These are phyloP conservation scores for Cercis canadensis DNA, from an alignment of 306 rosid species.

Conservation along the genomic window DNA sequence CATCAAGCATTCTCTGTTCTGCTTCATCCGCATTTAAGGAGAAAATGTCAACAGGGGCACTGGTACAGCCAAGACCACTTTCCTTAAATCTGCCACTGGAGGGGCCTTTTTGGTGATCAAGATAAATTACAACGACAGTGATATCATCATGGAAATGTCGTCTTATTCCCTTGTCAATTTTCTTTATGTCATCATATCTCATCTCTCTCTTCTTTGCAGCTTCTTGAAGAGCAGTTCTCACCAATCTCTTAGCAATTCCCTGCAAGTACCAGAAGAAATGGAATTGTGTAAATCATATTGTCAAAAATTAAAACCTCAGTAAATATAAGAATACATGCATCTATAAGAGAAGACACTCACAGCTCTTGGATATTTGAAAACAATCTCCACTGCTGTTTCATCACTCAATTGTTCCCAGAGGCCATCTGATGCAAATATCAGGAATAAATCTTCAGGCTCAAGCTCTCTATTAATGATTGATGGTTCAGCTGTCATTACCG, in stretches of 20 bases:
- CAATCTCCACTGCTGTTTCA: slow-evolving; percentile 85
- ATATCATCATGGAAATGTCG: slow-evolving; percentile 94
- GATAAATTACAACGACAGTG: slow-evolving; percentile 83
- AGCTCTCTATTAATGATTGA: slow-evolving; percentile 73
- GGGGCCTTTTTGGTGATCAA: slow-evolving; percentile 66
- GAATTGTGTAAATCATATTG: background rate
- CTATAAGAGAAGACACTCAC: slow-evolving; percentile 59
- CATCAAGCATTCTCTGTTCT: slow-evolving; percentile 45
- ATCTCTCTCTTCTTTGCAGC: slow-evolving; percentile 94
- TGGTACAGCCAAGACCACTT: slow-evolving; percentile 56
- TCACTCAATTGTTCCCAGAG: slow-evolving; percentile 98
- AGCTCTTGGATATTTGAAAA: slow-evolving; percentile 83
- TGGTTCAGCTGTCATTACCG: slow-evolving; percentile 96
- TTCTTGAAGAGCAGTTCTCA: slow-evolving; percentile 78
- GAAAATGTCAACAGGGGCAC: slow-evolving; percentile 86
- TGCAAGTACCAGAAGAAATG: slow-evolving; percentile 41
- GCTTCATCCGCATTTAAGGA: slow-evolving; percentile 59
- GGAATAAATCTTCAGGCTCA: slow-evolving; percentile 76
- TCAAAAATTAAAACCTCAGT: background rate
- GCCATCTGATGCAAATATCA: slow-evolving; percentile 98
- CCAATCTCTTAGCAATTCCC: slow-evolving; percentile 97
- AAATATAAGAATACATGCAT: slow-evolving; percentile 6
- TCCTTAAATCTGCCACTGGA: slow-evolving; percentile 49
- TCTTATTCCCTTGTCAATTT: slow-evolving; percentile 79
- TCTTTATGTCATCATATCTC: slow-evolving; percentile 87